A percentile compares a stretch with the other conserved stretches of the same genome.
phyloP scores from a whole-genome alignment of 116 monocot genomes.

The Iris pallida region DNA sequence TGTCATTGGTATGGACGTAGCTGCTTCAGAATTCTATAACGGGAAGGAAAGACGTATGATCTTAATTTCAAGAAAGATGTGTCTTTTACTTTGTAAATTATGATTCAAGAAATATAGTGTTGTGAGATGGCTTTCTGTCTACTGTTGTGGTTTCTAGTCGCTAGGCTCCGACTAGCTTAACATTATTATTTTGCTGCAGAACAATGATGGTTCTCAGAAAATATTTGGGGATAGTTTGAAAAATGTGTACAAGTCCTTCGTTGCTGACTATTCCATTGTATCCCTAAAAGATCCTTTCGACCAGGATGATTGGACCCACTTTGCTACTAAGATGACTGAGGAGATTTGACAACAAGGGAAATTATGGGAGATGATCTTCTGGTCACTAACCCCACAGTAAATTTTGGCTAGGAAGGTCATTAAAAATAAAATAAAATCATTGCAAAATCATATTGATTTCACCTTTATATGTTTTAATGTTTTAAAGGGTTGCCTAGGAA shows the following conservation, averaged over 20 bases:
- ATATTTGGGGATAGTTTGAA: slow-evolving; percentile 82
- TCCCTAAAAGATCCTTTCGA: slow-evolving; percentile 97
- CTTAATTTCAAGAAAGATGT: slow-evolving; percentile 97
- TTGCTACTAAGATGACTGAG: slow-evolving; percentile 73
- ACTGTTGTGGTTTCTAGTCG: no score
- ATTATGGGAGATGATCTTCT: slow-evolving; percentile 98
- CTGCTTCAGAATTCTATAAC: slow-evolving; percentile 90
- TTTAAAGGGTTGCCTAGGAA: slow-evolving; percentile 86
- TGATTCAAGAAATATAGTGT: no score
- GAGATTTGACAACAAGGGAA: slow-evolving; percentile 78
- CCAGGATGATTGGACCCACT: slow-evolving; percentile 92
- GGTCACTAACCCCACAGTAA: slow-evolving; percentile 91
- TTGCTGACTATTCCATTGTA: slow-evolving; percentile 73
- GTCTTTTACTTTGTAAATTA: not conserved
- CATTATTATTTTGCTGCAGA: slow-evolving; percentile 32
- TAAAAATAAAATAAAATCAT: no score
- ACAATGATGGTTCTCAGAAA: slow-evolving; percentile 88
- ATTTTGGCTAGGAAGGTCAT: no score
- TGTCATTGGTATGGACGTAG: slow-evolving; percentile 99
- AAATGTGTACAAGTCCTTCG: slow-evolving; percentile 88
- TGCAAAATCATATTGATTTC: no score
- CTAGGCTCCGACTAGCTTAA: no score
- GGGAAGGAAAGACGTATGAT: slow-evolving; percentile 93
- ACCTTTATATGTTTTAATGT: no score
- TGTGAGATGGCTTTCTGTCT: no score